These are phyloP conservation scores for Xylaria sp. DNA, from an alignment of 2,329 filamentous ascomycete species.

Conservation along the genomic window DNA sequence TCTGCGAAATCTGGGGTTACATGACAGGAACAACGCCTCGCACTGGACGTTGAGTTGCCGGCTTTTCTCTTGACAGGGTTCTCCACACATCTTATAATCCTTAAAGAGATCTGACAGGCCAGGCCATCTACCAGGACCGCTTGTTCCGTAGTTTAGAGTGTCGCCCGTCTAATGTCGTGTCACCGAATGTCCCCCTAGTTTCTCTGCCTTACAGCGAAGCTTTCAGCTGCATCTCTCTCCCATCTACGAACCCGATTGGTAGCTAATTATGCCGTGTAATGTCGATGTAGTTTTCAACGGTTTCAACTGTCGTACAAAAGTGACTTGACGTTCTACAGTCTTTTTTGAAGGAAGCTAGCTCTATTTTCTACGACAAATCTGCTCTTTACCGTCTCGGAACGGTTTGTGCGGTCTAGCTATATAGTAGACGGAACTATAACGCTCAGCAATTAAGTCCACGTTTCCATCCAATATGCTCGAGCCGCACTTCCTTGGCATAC, in stretches of 20 bases:
- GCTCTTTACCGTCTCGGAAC: background rate
- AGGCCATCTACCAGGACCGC: slow-evolving; percentile 24
- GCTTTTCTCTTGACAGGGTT: slow-evolving; percentile 41
- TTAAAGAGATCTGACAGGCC: slow-evolving; percentile 18
- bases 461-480: slow-evolving; percentile 21
- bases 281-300: background rate
- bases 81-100: slow-evolving; percentile 42
- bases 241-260: background rate
- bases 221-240: slow-evolving; percentile 16
- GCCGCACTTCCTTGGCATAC: slow-evolving; percentile 33
- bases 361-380: background rate
- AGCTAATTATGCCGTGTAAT: slow-evolving; percentile 6
- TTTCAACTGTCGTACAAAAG: background rate
- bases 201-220: slow-evolving; percentile 10
- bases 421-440: slow-evolving; percentile 18
- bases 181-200: slow-evolving; percentile 11
- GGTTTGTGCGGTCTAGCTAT: slow-evolving; percentile 4
- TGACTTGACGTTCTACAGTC: background rate
- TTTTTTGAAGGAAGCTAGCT: background rate
- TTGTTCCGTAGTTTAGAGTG: slow-evolving; percentile 33
- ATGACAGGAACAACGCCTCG: slow-evolving; percentile 26
- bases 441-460: slow-evolving; percentile 20
- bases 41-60: slow-evolving; percentile 31
- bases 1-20: slow-evolving; percentile 38
- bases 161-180: slow-evolving; percentile 18